phyloP scores from a whole-genome alignment of 192 early-diverging fungal genomes.

The Entrophospora sp. region DNA sequence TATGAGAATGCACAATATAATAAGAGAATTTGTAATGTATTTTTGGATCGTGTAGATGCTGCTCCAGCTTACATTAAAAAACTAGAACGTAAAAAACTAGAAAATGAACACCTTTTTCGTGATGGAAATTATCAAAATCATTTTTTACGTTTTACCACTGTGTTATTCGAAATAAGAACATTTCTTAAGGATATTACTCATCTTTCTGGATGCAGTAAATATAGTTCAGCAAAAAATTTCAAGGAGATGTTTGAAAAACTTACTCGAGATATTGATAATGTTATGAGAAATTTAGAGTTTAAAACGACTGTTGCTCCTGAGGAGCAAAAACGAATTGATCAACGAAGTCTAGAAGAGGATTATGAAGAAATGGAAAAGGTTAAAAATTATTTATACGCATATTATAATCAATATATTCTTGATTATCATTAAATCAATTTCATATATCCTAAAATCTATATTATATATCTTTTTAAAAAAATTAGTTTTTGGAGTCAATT shows the following conservation, averaged over 20 bases:
- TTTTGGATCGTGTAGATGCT: too few relatives aligned
- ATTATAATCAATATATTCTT: not conserved
- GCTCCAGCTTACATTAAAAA: too few relatives aligned
- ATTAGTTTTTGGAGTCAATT: not conserved
- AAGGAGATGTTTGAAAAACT: not conserved
- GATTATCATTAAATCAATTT: not conserved
- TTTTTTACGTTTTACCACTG: not conserved
- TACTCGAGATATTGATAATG: not conserved
- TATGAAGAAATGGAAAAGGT: not conserved
- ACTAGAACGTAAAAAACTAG: too few relatives aligned
- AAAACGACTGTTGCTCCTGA: not conserved
- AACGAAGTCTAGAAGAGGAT: not conserved
- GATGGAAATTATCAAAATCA: not conserved
- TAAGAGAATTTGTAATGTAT: too few relatives aligned
- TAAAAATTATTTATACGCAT: not conserved
- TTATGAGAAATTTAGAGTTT: slow-evolving; percentile 1
- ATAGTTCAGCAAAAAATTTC: not conserved
- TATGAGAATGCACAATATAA: too few relatives aligned
- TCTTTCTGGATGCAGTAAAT: not conserved
- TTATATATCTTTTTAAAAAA: too few relatives aligned
- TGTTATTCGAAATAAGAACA: slow-evolving; percentile 3
- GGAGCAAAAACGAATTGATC: slow-evolving; percentile 1
- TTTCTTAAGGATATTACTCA: not conserved
- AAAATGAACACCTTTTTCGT: not conserved
- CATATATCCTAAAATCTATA: too few relatives aligned